These are phyloP conservation scores for Xylariaceae sp. DNA, from an alignment of 2,329 filamentous ascomycete species.

Conservation along the genomic window DNA sequence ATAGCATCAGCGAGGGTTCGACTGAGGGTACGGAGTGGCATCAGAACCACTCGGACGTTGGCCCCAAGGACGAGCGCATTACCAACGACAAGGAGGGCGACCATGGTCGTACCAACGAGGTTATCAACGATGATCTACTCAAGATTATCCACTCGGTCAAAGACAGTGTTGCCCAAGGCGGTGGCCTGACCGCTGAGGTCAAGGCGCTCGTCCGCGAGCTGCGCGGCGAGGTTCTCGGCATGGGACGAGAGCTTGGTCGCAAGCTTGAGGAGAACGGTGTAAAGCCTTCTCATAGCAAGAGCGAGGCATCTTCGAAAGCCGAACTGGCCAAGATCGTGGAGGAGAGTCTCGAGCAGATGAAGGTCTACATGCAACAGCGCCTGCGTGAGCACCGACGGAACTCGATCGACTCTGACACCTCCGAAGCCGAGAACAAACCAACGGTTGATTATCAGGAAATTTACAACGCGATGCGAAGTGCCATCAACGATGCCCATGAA, in stretches of 20 bases:
- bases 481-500: slow-evolving; percentile 57
- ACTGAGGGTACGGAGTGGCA: slow-evolving; percentile 34
- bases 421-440: slow-evolving; percentile 42
- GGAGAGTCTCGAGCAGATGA: slow-evolving; percentile 74
- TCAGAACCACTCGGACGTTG: slow-evolving; percentile 33
- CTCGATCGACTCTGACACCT: slow-evolving; percentile 51
- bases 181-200: slow-evolving; percentile 84
- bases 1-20: slow-evolving; percentile 33
- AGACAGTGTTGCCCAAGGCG: slow-evolving; percentile 82
- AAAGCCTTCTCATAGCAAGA: slow-evolving; percentile 39
- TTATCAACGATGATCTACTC: slow-evolving; percentile 72
- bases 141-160: slow-evolving; percentile 82
- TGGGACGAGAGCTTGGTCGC: slow-evolving; percentile 85
- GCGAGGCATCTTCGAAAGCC: slow-evolving; percentile 53
- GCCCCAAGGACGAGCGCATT: slow-evolving; percentile 40
- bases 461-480: slow-evolving; percentile 76
- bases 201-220: slow-evolving; percentile 87
- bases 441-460: slow-evolving; percentile 74
- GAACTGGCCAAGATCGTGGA: slow-evolving; percentile 75
- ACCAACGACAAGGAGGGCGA: slow-evolving; percentile 41
- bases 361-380: slow-evolving; percentile 74
- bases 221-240: slow-evolving; percentile 85
- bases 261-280: slow-evolving; percentile 67
- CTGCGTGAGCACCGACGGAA: slow-evolving; percentile 70
- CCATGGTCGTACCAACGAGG: slow-evolving; percentile 45